These are phyloP conservation scores for Arthroderma sp. DNA, from an alignment of 2,329 filamentous ascomycete genomes.

Conservation along the genomic window DNA sequence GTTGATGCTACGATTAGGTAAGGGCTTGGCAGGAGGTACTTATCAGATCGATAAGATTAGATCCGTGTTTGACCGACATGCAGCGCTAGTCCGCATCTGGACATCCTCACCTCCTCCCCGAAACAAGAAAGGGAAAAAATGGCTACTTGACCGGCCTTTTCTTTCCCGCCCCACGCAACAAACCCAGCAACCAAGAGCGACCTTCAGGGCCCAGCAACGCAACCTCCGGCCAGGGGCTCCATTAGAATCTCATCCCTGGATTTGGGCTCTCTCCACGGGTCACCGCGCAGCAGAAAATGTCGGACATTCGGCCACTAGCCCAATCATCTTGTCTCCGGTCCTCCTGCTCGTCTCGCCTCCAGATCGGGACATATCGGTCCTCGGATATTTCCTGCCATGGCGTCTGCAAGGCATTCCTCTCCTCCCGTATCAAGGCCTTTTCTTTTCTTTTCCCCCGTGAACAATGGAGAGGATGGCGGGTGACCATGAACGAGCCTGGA, in stretches of 20 bases:
- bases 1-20: no score
- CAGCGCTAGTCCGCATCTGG: not conserved
- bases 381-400: not conserved
- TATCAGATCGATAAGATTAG: constrained; percentile 15
- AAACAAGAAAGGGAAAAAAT: not conserved
- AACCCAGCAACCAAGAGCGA: not conserved
- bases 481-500: not conserved
- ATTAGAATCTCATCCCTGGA: not conserved
- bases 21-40: no score
- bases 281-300: no score
- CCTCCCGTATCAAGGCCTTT: not conserved
- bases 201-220: not conserved
- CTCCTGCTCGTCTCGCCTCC: not conserved
- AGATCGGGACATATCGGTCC: not conserved
- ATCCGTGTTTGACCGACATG: constrained; percentile 11
- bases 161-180: not conserved
- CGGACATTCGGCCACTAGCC: not conserved
- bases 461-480: not conserved
- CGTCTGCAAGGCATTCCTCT: not conserved
- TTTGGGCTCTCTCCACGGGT: not conserved
- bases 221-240: not conserved
- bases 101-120: not conserved
- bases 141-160: no score
- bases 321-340: not conserved
- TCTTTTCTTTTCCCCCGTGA: not conserved